These are phyloP conservation scores for Aplosporella prunicola DNA, from an alignment of 2,329 filamentous ascomycete species.

Conservation along the genomic window DNA sequence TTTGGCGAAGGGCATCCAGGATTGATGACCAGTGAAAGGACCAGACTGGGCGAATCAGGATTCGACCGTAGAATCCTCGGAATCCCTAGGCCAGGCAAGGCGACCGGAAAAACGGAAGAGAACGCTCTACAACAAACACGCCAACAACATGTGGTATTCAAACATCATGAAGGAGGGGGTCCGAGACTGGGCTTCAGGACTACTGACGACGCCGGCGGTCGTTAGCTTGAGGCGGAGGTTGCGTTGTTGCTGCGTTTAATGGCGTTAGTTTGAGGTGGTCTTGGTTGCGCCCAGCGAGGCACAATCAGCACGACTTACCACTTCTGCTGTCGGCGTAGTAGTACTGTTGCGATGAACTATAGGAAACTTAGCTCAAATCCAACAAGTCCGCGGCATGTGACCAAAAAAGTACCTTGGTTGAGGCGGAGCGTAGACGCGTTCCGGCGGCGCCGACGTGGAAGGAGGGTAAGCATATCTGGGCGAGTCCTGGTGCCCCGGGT, in stretches of 20 bases:
- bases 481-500: slow-evolving; percentile 7
- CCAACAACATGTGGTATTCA: slow-evolving; percentile 2
- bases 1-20: slow-evolving; percentile 6
- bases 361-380: slow-evolving; percentile 12
- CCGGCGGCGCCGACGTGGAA: slow-evolving; percentile 16
- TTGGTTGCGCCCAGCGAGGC: slow-evolving; percentile 1
- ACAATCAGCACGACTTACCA: slow-evolving; percentile 5
- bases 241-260: slow-evolving; percentile 11
- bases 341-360: slow-evolving; percentile 10
- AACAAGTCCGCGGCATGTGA: slow-evolving; percentile 9
- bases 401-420: slow-evolving; percentile 30
- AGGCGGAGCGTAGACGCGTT: slow-evolving; percentile 10
- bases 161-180: slow-evolving; percentile 9
- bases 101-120: slow-evolving; percentile 6
- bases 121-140: slow-evolving; percentile 5
- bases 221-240: slow-evolving; percentile 11
- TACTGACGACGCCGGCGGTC: slow-evolving; percentile 11
- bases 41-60: too few relatives aligned
- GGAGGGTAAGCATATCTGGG: slow-evolving; percentile 15
- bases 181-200: slow-evolving; percentile 2
- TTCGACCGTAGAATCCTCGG: slow-evolving; percentile 10
- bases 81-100: slow-evolving; percentile 6
- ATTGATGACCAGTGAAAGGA: slow-evolving; percentile 6
- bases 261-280: slow-evolving; percentile 3
- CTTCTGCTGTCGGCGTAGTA: slow-evolving; percentile 12